Conservation (phyloP, 2,329 filamentous ascomycete genomes). For the Cytospora schulzeri region DNA sequence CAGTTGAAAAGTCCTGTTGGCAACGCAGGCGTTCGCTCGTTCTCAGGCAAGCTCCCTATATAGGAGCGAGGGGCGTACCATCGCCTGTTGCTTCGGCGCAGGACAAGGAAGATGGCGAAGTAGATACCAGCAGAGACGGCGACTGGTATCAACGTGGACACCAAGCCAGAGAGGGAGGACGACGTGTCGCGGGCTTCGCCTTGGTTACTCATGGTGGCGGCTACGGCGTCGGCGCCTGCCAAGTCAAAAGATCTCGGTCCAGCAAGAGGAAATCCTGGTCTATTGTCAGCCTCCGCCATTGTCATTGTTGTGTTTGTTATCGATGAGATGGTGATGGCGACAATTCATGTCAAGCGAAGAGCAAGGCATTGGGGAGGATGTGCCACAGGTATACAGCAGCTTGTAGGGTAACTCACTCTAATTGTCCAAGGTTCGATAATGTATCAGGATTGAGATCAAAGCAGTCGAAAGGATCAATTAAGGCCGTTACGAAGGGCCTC, state of each 20-base stretch:
- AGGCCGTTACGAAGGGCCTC: not conserved
- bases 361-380: not conserved
- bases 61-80: constrained; percentile 56
- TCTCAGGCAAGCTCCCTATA: constrained; percentile 48
- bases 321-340: not conserved
- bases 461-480: no score
- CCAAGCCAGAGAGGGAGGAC: constrained; percentile 37
- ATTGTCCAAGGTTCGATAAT: not conserved
- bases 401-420: not conserved
- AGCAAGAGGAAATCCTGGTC: constrained; percentile 1
- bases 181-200: constrained; percentile 7
- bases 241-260: not conserved
- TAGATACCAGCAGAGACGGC: constrained; percentile 43
- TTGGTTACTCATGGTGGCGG: constrained; percentile 16
- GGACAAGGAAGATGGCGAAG: constrained; percentile 47
- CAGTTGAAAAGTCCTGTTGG: constrained; percentile 67
- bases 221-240: not conserved
- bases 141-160: constrained; percentile 46
- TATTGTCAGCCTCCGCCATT: constrained; percentile 1
- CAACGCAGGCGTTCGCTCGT: constrained; percentile 60
- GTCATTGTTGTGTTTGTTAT: not conserved
- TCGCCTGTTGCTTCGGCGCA: constrained; percentile 48
- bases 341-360: not conserved
- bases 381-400: not conserved
- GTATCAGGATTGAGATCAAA: not conserved